These are phyloP conservation scores for Rhodofomes roseus DNA, from an alignment of 1,284 basidiomycete genomes.

Conservation along the genomic window DNA sequence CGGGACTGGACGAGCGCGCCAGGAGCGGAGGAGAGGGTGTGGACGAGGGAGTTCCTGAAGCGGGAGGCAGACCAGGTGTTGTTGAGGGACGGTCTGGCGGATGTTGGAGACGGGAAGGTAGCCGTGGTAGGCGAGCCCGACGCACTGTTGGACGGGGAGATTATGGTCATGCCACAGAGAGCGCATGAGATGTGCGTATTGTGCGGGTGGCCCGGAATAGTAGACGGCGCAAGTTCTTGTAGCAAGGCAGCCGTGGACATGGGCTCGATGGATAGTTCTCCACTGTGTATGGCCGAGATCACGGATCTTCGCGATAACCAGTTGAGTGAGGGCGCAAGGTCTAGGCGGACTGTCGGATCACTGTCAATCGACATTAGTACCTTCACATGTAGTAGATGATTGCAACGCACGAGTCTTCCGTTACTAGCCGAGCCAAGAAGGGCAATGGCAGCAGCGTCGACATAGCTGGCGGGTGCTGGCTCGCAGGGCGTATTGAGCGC, in stretches of 20 bases:
- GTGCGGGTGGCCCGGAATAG: conserved; percentile 39
- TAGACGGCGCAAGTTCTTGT: conserved; percentile 44
- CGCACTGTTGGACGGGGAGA: conserved; percentile 16
- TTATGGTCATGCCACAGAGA: conserved; percentile 69
- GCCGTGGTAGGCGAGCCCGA: conserved; percentile 17
- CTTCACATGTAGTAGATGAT: conserved; percentile 7
- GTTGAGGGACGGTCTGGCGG: conserved; percentile 25
- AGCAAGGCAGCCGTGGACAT: conserved; percentile 54
- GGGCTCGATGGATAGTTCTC: conserved; percentile 89
- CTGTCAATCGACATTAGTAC: conserved; percentile 34
- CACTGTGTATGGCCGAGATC: conserved; percentile 80
- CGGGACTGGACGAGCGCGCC: conserved; percentile 20
- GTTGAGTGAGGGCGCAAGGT: conserved; percentile 91
- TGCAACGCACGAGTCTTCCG: conserved; percentile 81
- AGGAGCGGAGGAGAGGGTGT: conserved; percentile 26
- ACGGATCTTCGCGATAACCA: conserved; percentile 92
- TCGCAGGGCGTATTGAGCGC: conserved; percentile 64
- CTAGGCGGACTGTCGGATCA: conserved; percentile 90
- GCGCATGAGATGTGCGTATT: conserved; percentile 52
- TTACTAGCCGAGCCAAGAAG: conserved; percentile 78
- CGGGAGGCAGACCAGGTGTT: conserved; percentile 52
- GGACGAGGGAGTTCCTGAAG: conserved; percentile 49
- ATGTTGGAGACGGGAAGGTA: conserved; percentile 25
- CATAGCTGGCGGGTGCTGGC: conserved; percentile 58
- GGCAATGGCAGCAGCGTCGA: conserved; percentile 74